Conservation (phyloP, 768 basidiomycete genomes). For the Strobilomyces confusus region DNA sequence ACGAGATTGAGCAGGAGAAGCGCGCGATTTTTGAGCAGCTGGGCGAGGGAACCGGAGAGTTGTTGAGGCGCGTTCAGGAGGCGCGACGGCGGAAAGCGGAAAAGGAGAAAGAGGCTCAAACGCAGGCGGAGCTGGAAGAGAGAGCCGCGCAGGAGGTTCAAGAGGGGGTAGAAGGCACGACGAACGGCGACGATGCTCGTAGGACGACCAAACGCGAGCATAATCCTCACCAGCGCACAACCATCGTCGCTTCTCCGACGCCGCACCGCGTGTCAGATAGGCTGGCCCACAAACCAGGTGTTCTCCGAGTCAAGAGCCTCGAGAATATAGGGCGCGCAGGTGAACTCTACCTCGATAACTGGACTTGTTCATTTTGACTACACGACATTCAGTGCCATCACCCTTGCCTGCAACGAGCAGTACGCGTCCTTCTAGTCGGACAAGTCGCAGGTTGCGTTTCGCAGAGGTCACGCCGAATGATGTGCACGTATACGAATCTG, state of each 20-base stretch:
- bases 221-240: not conserved
- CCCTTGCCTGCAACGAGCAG: conserved; percentile 44
- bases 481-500: conserved; percentile 80
- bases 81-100: conserved; percentile 17
- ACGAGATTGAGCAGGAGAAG: conserved; percentile 64
- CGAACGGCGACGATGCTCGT: not conserved
- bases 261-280: conserved; percentile 8
- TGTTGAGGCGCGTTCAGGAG: conserved; percentile 42
- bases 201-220: not conserved
- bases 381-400: conserved; percentile 31
- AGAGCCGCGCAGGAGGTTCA: not conserved
- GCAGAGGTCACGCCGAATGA: conserved; percentile 71
- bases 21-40: conserved; percentile 67
- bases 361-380: not conserved
- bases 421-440: conserved; percentile 58
- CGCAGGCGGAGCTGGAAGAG: not conserved
- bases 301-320: conserved; percentile 30
- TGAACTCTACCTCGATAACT: not conserved
- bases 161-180: not conserved
- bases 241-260: conserved; percentile 8
- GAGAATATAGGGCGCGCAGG: conserved; percentile 25
- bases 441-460: conserved; percentile 61
- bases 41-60: conserved; percentile 59
- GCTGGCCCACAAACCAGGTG: conserved; percentile 18
- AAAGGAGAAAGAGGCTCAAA: not conserved